phyloP scores from a whole-genome alignment of 306 rosid genomes.

The Carpinus fangiana region DNA sequence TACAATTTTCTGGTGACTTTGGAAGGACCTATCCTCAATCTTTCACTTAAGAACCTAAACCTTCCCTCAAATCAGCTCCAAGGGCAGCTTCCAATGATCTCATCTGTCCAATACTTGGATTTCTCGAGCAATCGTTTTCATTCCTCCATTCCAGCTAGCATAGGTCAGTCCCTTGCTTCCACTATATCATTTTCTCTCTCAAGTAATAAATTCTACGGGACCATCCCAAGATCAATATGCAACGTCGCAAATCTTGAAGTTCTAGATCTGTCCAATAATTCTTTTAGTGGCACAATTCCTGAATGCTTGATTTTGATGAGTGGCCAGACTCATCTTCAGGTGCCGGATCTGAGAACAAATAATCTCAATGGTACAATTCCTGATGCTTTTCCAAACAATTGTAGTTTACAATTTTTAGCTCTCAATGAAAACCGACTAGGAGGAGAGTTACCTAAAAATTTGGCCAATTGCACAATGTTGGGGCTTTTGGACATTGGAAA shows the following conservation, averaged over 20 bases:
- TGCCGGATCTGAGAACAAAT: conserved; percentile 27
- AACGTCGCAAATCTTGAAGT: conserved; percentile 14
- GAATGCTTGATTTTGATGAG: conserved; percentile 14
- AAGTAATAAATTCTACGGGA: not conserved
- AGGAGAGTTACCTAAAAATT: conserved; percentile 40
- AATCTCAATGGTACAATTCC: conserved; percentile 22
- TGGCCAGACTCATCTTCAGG: not conserved
- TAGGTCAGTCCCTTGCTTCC: not conserved
- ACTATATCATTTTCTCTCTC: not conserved
- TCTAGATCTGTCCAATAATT: conserved; percentile 40
- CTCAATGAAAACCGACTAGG: conserved; percentile 21
- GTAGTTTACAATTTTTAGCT: conserved; percentile 24
- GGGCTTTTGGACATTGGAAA: conserved; percentile 45
- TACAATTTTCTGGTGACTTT: conserved; percentile 16
- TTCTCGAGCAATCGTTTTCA: conserved; percentile 40
- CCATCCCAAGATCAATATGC: conserved; percentile 38
- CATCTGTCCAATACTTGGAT: conserved; percentile 9
- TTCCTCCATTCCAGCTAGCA: conserved; percentile 17
- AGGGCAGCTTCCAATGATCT: conserved; percentile 30
- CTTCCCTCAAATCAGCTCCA: conserved; percentile 43
- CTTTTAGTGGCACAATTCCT: conserved; percentile 27
- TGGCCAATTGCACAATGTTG: conserved; percentile 23
- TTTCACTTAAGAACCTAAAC: not conserved
- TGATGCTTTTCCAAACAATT: conserved; percentile 3
- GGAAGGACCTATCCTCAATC: conserved; percentile 4